phyloP scores from a whole-genome alignment of 2,329 filamentous ascomycete genomes.

The Cryoendolithus antarcticus region DNA sequence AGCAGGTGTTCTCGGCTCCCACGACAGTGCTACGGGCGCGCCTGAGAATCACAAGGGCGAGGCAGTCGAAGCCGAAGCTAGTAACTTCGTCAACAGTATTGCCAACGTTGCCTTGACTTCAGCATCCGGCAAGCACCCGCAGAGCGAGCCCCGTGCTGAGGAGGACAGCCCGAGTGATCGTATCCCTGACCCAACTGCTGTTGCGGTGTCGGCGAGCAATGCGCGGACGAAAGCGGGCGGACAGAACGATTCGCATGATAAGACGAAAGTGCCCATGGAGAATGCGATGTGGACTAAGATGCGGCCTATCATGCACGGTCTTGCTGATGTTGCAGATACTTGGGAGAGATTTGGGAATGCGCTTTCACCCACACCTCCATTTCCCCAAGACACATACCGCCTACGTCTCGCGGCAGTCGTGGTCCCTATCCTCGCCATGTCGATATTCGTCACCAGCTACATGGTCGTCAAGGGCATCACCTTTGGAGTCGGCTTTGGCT shows the following conservation, averaged over 20 bases:
- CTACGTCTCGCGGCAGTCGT: constrained; percentile 34
- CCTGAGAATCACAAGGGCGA: constrained; percentile 75
- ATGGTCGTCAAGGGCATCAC: constrained; percentile 50
- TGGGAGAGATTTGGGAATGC: constrained; percentile 53
- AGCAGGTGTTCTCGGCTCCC: constrained; percentile 61
- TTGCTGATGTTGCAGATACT: constrained; percentile 47
- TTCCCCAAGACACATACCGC: constrained; percentile 31
- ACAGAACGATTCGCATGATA: constrained; percentile 48
- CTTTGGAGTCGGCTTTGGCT: constrained; percentile 56
- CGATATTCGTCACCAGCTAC: constrained; percentile 36
- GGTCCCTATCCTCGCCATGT: constrained; percentile 30
- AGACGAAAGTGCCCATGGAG: constrained; percentile 67
- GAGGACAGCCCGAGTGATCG: constrained; percentile 34
- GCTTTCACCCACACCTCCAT: constrained; percentile 37
- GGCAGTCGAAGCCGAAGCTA: constrained; percentile 71
- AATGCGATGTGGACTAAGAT: constrained; percentile 66
- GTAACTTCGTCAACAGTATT: constrained; percentile 65
- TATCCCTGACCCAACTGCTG: constrained; percentile 48
- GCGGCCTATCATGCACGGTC: constrained; percentile 55
- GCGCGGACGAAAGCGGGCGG: constrained; percentile 45
- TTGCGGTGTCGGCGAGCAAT: constrained; percentile 42
- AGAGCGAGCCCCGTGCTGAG: constrained; percentile 46
- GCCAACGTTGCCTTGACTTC: constrained; percentile 60
- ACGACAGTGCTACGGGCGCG: constrained; percentile 67
- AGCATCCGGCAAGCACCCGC: constrained; percentile 64